These are phyloP conservation scores for Hyaloperonospora arabidopsidis DNA, from an alignment of 352 stramenopile species.

Conservation along the genomic window DNA sequence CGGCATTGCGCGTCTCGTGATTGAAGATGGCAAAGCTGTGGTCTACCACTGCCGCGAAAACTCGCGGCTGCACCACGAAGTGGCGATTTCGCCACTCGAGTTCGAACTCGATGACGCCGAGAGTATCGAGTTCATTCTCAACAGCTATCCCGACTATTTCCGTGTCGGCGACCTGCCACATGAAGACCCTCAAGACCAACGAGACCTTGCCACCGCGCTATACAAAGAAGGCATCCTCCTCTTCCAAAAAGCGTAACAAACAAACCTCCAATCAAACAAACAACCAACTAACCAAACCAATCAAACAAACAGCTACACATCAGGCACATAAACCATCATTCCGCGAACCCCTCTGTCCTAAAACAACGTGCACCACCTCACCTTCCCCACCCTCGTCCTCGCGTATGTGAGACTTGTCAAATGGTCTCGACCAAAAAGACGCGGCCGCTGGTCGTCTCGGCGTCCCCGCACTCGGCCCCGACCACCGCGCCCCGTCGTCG, in stretches of 20 bases:
- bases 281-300: too few species aligned
- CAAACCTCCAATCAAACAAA: not conserved
- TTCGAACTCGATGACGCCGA: constrained; percentile 76
- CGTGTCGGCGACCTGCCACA: constrained; percentile 70
- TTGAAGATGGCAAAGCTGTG: constrained; percentile 69
- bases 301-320: too few species aligned
- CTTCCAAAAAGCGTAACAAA: constrained; percentile 39
- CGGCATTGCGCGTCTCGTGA: constrained; percentile 59
- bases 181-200: constrained; percentile 64
- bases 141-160: constrained; percentile 70
- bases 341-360: too few species aligned
- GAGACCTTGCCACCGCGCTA: constrained; percentile 54
- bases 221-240: constrained; percentile 76
- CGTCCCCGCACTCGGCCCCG: too few species aligned
- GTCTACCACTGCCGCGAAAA: constrained; percentile 79
- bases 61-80: constrained; percentile 66
- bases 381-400: too few species aligned
- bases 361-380: too few species aligned
- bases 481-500: too few species aligned
- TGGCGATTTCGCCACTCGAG: constrained; percentile 58
- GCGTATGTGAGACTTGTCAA: too few species aligned
- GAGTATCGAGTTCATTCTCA: constrained; percentile 71
- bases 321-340: too few species aligned
- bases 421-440: too few species aligned
- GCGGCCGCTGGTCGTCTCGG: too few species aligned